These are phyloP conservation scores for Rhododendron molle DNA, from an alignment of 148 eudicot genomes.

Conservation along the genomic window DNA sequence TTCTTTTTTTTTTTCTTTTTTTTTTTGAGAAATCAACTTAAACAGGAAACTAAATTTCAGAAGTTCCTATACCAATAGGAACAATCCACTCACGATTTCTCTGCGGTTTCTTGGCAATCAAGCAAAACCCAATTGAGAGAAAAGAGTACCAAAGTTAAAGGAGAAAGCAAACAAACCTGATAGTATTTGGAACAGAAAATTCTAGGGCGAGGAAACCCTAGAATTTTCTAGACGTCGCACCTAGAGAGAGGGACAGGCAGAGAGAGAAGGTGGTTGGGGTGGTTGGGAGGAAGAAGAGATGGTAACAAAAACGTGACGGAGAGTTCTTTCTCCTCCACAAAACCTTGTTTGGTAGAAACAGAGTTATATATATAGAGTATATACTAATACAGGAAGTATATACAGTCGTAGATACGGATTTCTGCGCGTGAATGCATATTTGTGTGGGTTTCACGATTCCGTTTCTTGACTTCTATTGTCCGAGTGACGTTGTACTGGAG, in stretches of 20 bases:
- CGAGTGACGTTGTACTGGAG: neutral
- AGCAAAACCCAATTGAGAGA: neutral
- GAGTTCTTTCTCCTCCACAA: neutral
- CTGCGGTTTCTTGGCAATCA: neutral
- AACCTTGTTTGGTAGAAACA: conserved; percentile 1
- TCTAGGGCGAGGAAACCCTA: conserved; percentile 13
- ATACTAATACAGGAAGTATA: no score
- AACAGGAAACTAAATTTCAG: neutral
- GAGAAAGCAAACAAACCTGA: neutral
- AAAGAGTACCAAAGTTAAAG: neutral
- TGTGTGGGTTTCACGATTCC: neutral
- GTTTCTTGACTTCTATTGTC: no score
- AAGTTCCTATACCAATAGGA: neutral
- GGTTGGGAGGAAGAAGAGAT: conserved; percentile 9
- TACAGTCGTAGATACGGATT: neutral
- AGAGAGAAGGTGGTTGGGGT: neutral
- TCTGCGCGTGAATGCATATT: neutral
- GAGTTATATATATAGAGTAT: neutral
- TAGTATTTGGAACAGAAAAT: neutral
- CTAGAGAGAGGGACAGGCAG: neutral
- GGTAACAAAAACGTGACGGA: conserved; percentile 21
- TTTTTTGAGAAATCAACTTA: neutral
- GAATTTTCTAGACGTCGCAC: neutral
- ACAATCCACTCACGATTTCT: neutral
- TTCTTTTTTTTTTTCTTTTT: neutral